Evolutionary conservation across 2,329 filamentous ascomycete genomes (phyloP), one percentile per base, ranked within the genome.

Genomic region (Colletotrichum gigasporum): DNA sequence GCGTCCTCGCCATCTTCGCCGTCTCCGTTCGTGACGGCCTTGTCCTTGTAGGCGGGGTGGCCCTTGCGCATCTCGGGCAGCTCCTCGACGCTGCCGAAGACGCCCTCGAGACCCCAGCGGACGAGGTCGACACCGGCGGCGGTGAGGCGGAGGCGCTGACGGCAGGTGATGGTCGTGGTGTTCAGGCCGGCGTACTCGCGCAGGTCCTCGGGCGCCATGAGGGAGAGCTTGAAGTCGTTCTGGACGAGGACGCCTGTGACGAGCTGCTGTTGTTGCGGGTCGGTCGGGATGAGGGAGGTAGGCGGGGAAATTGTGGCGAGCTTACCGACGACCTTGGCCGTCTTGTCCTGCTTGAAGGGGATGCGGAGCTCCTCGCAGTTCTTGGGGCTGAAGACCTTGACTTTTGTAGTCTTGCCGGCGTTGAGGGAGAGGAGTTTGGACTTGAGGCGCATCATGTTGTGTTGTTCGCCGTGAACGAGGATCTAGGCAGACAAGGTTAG

Each of bases 391-490:
- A 90, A 98, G 10, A 99, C 93, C 75, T 98, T 97, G 69, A 93
- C 90, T 70, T 96, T 96, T 41, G 88, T 82, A 1, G 88, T 83
- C 74, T 95, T 95, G 68, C 90, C 89, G 26, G 91, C 90, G 73
- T 97, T 97, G 35, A 97, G 86, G n/a, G 93, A 95, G 4, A 98
- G 87, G 2, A 99, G 85, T 74, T 97, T 96, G 3, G 94, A 97
- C 76, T 97, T 97, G 26, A 99, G 83, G 56, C 96, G 90, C 86
- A 96, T 97, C 94, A 98, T 98, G 74, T 98, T 97, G 75, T 97
- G 93, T 72, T 96, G 94, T 75, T 99, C 96, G 59, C 96, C 96
- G 70, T 99, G 96, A 2, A 99, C 96, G 30, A 99, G 87, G 65
- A 99, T 97, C 92, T 95, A 64, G 1, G n/a, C n/a, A n/a, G n/a